Evolutionary conservation across 1,284 basidiomycete genomes (phyloP).

Genomic region (Naganishia sp.): DNA sequence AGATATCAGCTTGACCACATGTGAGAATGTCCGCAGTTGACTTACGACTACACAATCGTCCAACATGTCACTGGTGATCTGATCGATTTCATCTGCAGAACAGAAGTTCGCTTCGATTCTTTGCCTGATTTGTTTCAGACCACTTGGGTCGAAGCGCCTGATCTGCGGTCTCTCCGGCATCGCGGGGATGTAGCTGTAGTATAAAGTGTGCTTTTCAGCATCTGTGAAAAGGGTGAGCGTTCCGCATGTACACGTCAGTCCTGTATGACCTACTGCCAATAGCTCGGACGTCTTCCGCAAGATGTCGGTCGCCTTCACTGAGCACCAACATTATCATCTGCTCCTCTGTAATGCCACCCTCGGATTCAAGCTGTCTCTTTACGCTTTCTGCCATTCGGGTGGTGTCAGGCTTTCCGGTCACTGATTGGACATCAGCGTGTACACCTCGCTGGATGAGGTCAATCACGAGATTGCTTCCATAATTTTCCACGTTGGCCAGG

Average conservation of each 20-base stretch:
- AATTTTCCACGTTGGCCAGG: conserved; percentile 71
- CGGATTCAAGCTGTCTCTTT: conserved; percentile 58
- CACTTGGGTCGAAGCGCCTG: conserved; percentile 88
- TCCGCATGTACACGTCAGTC: neutral
- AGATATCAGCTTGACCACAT: neutral
- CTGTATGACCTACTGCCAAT: conserved; percentile 67
- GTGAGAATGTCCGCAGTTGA: neutral
- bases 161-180: conserved; percentile 74
- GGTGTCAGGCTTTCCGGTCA: conserved; percentile 58
- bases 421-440: conserved; percentile 62
- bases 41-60: conserved; percentile 61
- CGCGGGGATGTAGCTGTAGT: conserved; percentile 87
- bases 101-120: conserved; percentile 79
- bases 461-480: conserved; percentile 82
- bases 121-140: conserved; percentile 90
- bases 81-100: conserved; percentile 83
- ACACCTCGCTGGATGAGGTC: conserved; percentile 85
- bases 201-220: conserved; percentile 79
- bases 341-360: conserved; percentile 68
- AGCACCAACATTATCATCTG: conserved; percentile 95
- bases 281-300: conserved; percentile 77
- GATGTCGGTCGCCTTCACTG: conserved; percentile 71
- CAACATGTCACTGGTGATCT: conserved; percentile 82
- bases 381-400: conserved; percentile 37
- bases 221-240: conserved; percentile 55